These are phyloP conservation scores for Hypoxylon crocopeplum DNA, from an alignment of 495 filamentous ascomycete species.

Conservation along the genomic window DNA sequence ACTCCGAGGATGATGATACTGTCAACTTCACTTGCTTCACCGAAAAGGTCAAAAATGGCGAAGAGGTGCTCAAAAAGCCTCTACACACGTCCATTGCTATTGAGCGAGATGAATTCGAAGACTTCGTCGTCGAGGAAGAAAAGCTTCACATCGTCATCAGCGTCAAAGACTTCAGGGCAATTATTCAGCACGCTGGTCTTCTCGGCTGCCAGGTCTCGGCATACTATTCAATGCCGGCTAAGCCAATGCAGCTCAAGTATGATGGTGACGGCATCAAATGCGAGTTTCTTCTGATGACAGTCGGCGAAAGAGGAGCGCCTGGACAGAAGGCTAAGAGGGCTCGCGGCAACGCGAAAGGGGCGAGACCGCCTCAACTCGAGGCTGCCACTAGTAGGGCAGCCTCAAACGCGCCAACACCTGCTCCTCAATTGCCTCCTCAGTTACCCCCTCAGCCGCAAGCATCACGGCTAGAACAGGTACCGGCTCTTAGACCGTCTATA, in stretches of 20 bases:
- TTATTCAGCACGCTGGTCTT: constrained; percentile 82
- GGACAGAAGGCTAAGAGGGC: constrained; percentile 50
- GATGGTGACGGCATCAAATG: constrained; percentile 73
- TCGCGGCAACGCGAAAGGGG: constrained; percentile 38
- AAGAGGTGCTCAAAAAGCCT: constrained; percentile 93
- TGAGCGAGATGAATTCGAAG: constrained; percentile 84
- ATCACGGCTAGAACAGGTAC: constrained; percentile 31
- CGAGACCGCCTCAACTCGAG: constrained; percentile 44
- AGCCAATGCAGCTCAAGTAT: constrained; percentile 86
- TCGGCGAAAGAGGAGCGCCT: constrained; percentile 69
- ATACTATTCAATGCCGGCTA: constrained; percentile 79
- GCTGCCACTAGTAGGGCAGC: constrained; percentile 45
- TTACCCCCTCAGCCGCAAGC: constrained; percentile 20
- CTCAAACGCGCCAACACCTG: constrained; percentile 42
- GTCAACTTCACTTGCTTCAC: constrained; percentile 92
- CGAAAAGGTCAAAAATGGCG: constrained; percentile 84
- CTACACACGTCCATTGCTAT: constrained; percentile 91
- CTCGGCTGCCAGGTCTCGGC: constrained; percentile 73
- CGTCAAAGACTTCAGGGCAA: constrained; percentile 94
- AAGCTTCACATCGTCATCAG: constrained; percentile 84
- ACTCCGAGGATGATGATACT: constrained; percentile 64
- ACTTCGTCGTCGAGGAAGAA: constrained; percentile 77
- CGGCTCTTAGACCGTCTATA: constrained; percentile 39
- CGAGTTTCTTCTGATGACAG: constrained; percentile 94
- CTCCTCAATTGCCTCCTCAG: constrained; percentile 7